Conservation (phyloP, 2,329 filamentous ascomycete species). For the Gliomastix tumulicola region DNA sequence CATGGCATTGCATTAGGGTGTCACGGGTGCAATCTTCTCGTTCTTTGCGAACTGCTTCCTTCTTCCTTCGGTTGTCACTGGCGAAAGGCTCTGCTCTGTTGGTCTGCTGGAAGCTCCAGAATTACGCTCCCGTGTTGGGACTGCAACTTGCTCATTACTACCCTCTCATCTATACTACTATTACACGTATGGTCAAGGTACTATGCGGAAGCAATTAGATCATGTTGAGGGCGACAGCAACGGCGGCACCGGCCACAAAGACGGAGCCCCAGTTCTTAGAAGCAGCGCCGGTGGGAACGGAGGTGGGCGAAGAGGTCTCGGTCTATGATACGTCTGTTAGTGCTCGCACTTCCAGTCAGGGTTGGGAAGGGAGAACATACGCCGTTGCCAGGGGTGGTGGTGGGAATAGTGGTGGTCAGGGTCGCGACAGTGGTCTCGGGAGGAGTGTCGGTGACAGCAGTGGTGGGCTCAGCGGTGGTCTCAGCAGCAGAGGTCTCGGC, state of each 20-base stretch:
- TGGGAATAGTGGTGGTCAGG: background rate
- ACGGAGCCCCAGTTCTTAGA: slow-evolving; percentile 3
- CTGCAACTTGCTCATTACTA: too few species aligned
- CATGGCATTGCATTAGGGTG: slow-evolving; percentile 27
- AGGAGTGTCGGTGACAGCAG: slow-evolving; percentile 1
- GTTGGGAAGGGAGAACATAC: slow-evolving; percentile 4
- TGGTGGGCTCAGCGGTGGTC: slow-evolving; percentile 4
- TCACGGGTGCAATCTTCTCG: too few species aligned
- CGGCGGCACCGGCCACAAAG: slow-evolving; percentile 6
- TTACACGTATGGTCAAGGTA: too few species aligned
- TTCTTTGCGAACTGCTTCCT: too few species aligned
- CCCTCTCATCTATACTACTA: background rate
- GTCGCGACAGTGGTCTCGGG: background rate
- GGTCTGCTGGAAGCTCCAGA: too few species aligned
- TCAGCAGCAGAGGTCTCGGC: slow-evolving; percentile 1
- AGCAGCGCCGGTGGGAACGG: slow-evolving; percentile 4
- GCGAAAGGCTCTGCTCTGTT: too few species aligned
- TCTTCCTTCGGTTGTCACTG: too few species aligned
- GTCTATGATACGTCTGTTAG: slow-evolving; percentile 4
- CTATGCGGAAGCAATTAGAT: too few species aligned
- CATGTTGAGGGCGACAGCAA: slow-evolving; percentile 6
- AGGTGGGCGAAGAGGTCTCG: slow-evolving; percentile 2
- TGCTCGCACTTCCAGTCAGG: background rate
- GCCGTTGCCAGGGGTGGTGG: slow-evolving; percentile 4
- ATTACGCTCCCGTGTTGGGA: too few species aligned